Base-by-base conservation (phyloP, 2,329 filamentous ascomycete genomes). In the Penicillium olsonii region DNA sequence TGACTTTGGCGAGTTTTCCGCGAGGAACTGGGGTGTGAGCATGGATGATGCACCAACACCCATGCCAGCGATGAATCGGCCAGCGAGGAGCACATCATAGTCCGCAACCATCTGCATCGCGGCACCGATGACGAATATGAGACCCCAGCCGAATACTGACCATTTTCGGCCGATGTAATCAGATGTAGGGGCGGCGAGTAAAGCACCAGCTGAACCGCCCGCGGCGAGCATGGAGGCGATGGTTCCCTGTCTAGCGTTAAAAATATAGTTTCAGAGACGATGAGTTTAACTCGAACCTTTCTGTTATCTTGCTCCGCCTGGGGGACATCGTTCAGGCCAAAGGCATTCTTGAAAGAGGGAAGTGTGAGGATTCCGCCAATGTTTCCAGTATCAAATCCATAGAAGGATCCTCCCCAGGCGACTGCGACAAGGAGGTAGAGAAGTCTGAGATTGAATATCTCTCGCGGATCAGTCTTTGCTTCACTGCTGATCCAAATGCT, bases 361-460 rank as follows among this genome's bases (percentile, higher is more conserved):
- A 74, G 62, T 1, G 67, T 72, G 35, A 73, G 45, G 22, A 71
- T 66, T 3, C 70, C 71, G 1, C 70, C 69, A 27, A 74, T 74
- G 35, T 72, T 72, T 15, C 70, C 70, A 34, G 68, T 66, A 39
- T 74, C 71, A 31, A 73, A 72, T 15, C 69, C 71, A 54, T 73
- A 73, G 5, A 68, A 64, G 33, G 68, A 72, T 6, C 70, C 70
- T 3, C 68, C 70, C 54, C 70, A 68, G 7, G 68, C 64, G 17
- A 71, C 66, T 0, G 68, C 65, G 12, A 66, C 50, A 2, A 66
- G 62, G 3, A 72, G 57, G 20, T 66, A 66, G 5, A 67, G 60
- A 9, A 73, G 62, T 15, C 55, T 63, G 14, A 59, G 50, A 48
- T 73, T 73, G 59, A 71, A 74, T 38, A 74, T 72, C 33, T 69